These are phyloP conservation scores for Lipomyces japonicus DNA, from an alignment of 805 yeast genomes.

Conservation along the genomic window DNA sequence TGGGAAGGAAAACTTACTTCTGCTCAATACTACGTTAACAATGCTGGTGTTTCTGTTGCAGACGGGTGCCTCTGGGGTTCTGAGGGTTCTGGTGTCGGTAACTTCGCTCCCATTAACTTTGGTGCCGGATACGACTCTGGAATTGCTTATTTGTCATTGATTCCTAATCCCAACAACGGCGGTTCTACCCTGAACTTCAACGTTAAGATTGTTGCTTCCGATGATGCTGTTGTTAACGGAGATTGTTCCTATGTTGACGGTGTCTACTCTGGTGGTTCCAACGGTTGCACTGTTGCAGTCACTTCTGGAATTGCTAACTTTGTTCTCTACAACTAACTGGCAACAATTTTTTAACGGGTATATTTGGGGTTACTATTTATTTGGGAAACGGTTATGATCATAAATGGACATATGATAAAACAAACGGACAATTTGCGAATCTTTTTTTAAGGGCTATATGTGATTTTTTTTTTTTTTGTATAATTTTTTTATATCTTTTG, in stretches of 20 bases:
- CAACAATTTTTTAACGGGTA: no score
- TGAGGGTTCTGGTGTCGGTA: slow-evolving; percentile 75
- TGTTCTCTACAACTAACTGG: slow-evolving; percentile 53
- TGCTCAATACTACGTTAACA: slow-evolving; percentile 94
- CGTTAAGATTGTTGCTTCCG: slow-evolving; percentile 73
- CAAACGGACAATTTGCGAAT: background rate
- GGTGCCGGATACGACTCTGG: slow-evolving; percentile 84
- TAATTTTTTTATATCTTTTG: background rate
- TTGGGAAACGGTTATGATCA: background rate
- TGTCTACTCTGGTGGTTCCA: slow-evolving; percentile 49
- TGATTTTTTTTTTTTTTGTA: background rate
- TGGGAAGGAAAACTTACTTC: slow-evolving; percentile 82
- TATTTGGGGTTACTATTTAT: slow-evolving; percentile 30
- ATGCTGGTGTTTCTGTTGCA: slow-evolving; percentile 85
- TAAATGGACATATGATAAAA: no score
- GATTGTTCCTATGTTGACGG: slow-evolving; percentile 80
- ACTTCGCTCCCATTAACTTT: slow-evolving; percentile 96
- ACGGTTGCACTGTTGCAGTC: slow-evolving; percentile 93
- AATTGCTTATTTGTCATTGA: slow-evolving; percentile 66
- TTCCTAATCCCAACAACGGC: slow-evolving; percentile 80
- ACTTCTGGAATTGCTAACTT: slow-evolving; percentile 78
- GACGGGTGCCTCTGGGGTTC: slow-evolving; percentile 96
- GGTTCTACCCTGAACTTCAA: slow-evolving; percentile 61
- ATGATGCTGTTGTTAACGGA: slow-evolving; percentile 62
- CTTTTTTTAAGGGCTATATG: background rate